Evolutionary conservation across 2,329 filamentous ascomycete genomes (phyloP), one percentile per base, ranked within the genome.

Genomic region (Zalaria sp.): DNA sequence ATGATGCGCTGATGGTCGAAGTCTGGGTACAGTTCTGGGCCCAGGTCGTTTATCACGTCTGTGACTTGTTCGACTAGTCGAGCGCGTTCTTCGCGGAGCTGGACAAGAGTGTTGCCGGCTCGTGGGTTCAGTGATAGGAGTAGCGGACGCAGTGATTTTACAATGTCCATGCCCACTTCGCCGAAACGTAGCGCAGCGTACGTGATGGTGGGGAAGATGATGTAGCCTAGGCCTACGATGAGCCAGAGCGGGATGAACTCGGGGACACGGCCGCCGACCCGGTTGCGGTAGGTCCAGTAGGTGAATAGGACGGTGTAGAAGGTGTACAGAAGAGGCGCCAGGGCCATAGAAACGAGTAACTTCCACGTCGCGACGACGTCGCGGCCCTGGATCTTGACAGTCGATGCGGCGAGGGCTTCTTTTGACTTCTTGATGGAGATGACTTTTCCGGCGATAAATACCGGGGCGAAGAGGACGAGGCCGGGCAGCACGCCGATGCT

Each of bases 141-240:
- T 6, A 98, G 74, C 4, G 91, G 91, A 6, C 86, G 77, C 10
- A 98, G 73, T 0, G 89, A 96, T 64, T 96, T 98, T 66, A 91
- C 69, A 43, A 98, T 95, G 57, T 98, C 91, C 87, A 98, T 95
- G 40, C 89, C 91, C n/a, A 93, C 81, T 64, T 98, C 91, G 37
- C 91, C 91, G 50, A 96, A 93, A 7, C 91, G 81, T 40, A 98
- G 77, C 5, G 91, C 86, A 4, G 87, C 88, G 60, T 93, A 95
- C 0, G 88, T 95, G 52, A 95, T 82, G 25, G 79, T 74, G 4
- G 88, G 83, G 68, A 94, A 94, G 49, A 93, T 66, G 38, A 85
- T 70, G 66, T 84, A 80, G 39, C 87, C 83, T 34, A 77, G 74
- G 6, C 85, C 58, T 48, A 88, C 78, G 7, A 93, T 74, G 25